These are phyloP conservation scores for Triticum urartu DNA, from an alignment of 176 grass and related monocot species.

Conservation along the genomic window DNA sequence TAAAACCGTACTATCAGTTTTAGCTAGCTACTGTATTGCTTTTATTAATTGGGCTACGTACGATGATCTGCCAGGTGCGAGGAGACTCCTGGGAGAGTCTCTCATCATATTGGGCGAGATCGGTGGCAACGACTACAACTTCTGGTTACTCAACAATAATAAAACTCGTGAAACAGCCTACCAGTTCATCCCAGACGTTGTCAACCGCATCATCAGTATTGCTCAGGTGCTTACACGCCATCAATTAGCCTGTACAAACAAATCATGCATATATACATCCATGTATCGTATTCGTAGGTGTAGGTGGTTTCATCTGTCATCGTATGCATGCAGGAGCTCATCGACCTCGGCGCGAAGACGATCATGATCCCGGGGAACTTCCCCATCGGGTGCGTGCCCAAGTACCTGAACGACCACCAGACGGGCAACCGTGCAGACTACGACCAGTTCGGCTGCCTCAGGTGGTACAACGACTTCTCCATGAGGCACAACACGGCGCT, in stretches of 20 bases:
- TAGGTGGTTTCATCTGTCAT: too few species aligned
- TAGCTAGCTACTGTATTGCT: too few species aligned
- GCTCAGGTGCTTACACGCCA: conserved; percentile 28
- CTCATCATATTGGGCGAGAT: conserved; percentile 56
- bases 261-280: not conserved
- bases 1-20: not conserved
- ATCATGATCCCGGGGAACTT: conserved; percentile 40
- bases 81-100: conserved; percentile 34
- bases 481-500: conserved; percentile 41
- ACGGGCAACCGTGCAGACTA: conserved; percentile 30
- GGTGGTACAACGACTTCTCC: conserved; percentile 48
- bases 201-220: conserved; percentile 27
- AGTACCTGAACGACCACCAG: conserved; percentile 9
- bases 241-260: not conserved
- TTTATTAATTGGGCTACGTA: too few species aligned
- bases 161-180: conserved; percentile 28
- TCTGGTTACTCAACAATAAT: not conserved
- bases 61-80: not conserved
- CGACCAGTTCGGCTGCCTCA: conserved; percentile 41
- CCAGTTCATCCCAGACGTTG: conserved; percentile 46
- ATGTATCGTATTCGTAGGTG: not conserved
- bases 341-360: conserved; percentile 33
- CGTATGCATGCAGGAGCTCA: conserved; percentile 35
- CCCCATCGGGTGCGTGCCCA: conserved; percentile 43
- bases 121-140: conserved; percentile 73